phyloP scores from a whole-genome alignment of 2,329 filamentous ascomycete species.

The Alternaria gaisen region DNA sequence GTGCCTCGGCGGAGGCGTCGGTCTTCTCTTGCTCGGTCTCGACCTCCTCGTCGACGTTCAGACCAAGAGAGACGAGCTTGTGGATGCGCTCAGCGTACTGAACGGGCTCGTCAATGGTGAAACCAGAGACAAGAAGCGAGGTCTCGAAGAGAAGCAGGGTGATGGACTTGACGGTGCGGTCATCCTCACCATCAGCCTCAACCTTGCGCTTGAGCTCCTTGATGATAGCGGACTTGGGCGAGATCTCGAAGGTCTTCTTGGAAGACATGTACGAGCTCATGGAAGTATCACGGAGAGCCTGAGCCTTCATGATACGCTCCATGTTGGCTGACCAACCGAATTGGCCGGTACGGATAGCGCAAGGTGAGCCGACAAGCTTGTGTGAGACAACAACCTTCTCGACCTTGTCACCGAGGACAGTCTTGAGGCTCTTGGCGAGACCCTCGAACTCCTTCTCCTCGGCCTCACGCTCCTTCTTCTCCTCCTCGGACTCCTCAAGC shows the following conservation, averaged over 20 bases:
- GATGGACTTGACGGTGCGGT: slow-evolving; percentile 99
- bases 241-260: slow-evolving; percentile 99
- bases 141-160: slow-evolving; percentile 99
- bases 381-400: slow-evolving; percentile 99
- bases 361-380: slow-evolving; percentile 94
- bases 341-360: slow-evolving; percentile 98
- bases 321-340: slow-evolving; percentile 99
- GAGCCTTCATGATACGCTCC: slow-evolving; percentile 99
- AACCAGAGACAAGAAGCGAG: slow-evolving; percentile 95
- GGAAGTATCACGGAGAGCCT: slow-evolving; percentile 98
- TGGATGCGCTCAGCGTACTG: slow-evolving; percentile 99
- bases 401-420: slow-evolving; percentile 98
- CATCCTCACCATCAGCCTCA: slow-evolving; percentile 95
- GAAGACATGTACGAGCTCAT: slow-evolving; percentile 99
- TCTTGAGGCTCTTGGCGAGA: slow-evolving; percentile 97
- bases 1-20: slow-evolving; percentile 61
- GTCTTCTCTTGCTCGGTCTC: slow-evolving; percentile 72
- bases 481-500: slow-evolving; percentile 99
- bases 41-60: slow-evolving; percentile 95
- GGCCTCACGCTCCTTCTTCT: slow-evolving; percentile 94
- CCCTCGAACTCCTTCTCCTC: slow-evolving; percentile 99
- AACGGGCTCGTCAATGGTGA: slow-evolving; percentile 99
- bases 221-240: slow-evolving; percentile 96
- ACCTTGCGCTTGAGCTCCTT: slow-evolving; percentile 99
- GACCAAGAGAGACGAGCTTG: slow-evolving; percentile 97